Evolutionary conservation across 306 rosid genomes (phyloP).

Genomic region (Pueraria montana): DNA sequence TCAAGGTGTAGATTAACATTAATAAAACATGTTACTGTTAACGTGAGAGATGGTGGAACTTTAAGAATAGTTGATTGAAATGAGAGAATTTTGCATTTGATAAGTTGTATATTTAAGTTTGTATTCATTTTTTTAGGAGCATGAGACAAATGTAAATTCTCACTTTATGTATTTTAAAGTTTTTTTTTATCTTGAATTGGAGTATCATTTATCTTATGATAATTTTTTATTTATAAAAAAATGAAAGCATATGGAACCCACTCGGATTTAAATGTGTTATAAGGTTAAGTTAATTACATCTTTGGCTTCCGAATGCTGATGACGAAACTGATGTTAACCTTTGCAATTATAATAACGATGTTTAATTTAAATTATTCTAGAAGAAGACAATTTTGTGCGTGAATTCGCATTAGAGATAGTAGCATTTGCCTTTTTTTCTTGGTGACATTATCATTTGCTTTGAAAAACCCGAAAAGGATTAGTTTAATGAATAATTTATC

Average conservation of each 20-base stretch:
- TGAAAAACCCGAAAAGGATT: constrained; percentile 31
- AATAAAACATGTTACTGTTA: too few relatives aligned
- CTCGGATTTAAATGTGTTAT: constrained; percentile 51
- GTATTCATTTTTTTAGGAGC: background rate
- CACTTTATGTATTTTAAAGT: background rate
- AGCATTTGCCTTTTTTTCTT: too few relatives aligned
- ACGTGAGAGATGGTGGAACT: too few relatives aligned
- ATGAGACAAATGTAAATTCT: background rate
- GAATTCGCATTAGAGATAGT: constrained; percentile 2
- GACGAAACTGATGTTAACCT: constrained; percentile 43
- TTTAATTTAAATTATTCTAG: constrained; percentile 15
- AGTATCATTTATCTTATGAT: background rate
- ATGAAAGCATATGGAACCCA: constrained; percentile 52
- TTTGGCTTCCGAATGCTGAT: constrained; percentile 55
- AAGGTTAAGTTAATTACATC: constrained; percentile 37
- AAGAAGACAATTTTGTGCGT: constrained; percentile 45
- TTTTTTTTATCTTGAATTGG: background rate
- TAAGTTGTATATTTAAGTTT: too few relatives aligned
- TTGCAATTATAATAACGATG: constrained; percentile 46
- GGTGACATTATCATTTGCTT: too few relatives aligned
- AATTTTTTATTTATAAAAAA: background rate
- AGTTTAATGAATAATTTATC: constrained; percentile 46
- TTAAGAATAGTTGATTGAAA: too few relatives aligned
- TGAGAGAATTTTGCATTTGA: too few relatives aligned
- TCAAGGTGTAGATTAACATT: too few relatives aligned